A percentile compares a stretch with the other conserved stretches of the same genome.
phyloP scores from a whole-genome alignment of 139 green algal species.

The Zygnema circumcarinatum region DNA sequence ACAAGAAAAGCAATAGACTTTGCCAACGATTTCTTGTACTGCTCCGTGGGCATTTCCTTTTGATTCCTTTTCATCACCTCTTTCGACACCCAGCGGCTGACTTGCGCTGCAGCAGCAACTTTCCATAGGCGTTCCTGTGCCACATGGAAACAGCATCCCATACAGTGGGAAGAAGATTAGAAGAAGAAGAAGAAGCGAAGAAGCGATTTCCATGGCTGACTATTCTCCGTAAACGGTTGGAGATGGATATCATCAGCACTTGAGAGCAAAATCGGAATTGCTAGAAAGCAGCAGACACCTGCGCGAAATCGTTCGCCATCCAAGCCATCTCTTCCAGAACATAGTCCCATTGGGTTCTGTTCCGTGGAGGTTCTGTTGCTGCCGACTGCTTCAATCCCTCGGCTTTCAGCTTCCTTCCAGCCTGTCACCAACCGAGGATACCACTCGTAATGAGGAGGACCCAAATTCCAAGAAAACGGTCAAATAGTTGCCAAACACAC shows the following conservation, averaged over 20 bases:
- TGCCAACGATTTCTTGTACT: not conserved
- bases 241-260: not conserved
- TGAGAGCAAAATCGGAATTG: constrained; percentile 3
- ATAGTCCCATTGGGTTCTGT: constrained; percentile 86
- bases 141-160: not conserved
- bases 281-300: constrained; percentile 39
- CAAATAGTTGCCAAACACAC: not conserved
- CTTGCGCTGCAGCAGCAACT: constrained; percentile 16
- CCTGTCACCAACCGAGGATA: constrained; percentile 27
- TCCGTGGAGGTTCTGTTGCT: constrained; percentile 22
- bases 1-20: constrained; percentile 19
- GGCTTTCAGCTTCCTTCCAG: constrained; percentile 30
- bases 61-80: not conserved
- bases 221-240: too few relatives aligned
- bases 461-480: too few relatives aligned
- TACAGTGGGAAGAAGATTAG: not conserved
- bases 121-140: constrained; percentile 33
- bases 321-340: constrained; percentile 95
- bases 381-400: not conserved
- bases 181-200: constrained; percentile 2
- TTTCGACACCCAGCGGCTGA: not conserved
- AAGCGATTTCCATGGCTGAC: not conserved
- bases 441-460: constrained; percentile 1
- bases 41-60: not conserved
- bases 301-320: constrained; percentile 82